phyloP scores from a whole-genome alignment of 2,329 filamentous ascomycete genomes.

The Zalaria sp. region DNA sequence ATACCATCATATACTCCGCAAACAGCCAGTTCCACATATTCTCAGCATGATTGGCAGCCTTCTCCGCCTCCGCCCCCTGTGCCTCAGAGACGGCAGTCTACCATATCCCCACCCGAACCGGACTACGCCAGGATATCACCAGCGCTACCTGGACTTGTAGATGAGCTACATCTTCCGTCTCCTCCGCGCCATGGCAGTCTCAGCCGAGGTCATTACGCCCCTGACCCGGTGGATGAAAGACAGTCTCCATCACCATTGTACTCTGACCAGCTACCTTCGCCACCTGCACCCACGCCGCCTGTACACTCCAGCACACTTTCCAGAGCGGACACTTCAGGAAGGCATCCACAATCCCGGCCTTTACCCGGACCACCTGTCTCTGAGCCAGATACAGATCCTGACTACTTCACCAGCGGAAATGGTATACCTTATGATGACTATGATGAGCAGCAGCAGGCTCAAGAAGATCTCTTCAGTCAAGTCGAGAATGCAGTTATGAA shows the following conservation, averaged over 20 bases:
- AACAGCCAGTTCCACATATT: slow-evolving; percentile 6
- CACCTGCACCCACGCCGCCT: slow-evolving; percentile 35
- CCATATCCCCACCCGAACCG: slow-evolving; percentile 7
- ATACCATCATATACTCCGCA: slow-evolving; percentile 6
- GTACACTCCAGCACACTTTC: slow-evolving; percentile 21
- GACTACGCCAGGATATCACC: slow-evolving; percentile 7
- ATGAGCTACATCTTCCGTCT: slow-evolving; percentile 13
- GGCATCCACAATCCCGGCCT: slow-evolving; percentile 43
- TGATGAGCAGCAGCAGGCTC: slow-evolving; percentile 20
- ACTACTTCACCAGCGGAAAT: slow-evolving; percentile 21
- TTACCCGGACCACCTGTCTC: slow-evolving; percentile 40
- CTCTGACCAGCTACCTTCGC: slow-evolving; percentile 22
- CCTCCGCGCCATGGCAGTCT: slow-evolving; percentile 12
- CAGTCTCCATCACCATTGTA: slow-evolving; percentile 15
- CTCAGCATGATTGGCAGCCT: slow-evolving; percentile 9
- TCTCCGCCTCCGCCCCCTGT: slow-evolving; percentile 10
- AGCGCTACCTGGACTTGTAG: slow-evolving; percentile 8
- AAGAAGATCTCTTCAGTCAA: slow-evolving; percentile 44
- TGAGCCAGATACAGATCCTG: slow-evolving; percentile 20
- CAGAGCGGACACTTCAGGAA: slow-evolving; percentile 33
- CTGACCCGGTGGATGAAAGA: slow-evolving; percentile 3
- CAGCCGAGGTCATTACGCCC: not conserved
- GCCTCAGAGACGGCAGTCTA: slow-evolving; percentile 5
- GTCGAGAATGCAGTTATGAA: slow-evolving; percentile 39
- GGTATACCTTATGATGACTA: slow-evolving; percentile 9